A percentile compares a stretch with the other conserved stretches of the same genome.
phyloP scores from a whole-genome alignment of 495 filamentous ascomycete species.

The Thermothielavioides terrestris region DNA sequence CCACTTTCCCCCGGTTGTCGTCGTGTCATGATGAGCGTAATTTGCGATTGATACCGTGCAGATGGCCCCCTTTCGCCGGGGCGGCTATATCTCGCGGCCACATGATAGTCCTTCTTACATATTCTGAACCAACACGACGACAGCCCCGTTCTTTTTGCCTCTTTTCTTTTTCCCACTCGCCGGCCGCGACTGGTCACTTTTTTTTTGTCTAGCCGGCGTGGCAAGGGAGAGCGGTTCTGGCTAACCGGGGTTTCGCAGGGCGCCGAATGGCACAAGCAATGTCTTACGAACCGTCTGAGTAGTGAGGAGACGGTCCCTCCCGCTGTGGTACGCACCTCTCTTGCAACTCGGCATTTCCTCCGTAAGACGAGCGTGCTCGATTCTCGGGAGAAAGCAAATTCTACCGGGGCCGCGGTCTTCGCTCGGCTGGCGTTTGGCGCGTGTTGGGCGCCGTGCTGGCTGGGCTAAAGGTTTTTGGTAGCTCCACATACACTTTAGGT shows the following conservation, averaged over 20 bases:
- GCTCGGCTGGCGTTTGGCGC: not conserved
- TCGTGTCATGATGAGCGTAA: constrained; percentile 29
- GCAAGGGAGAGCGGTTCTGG: no score
- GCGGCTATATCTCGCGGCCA: constrained; percentile 21
- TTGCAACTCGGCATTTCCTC: not conserved
- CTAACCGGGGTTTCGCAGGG: constrained; percentile 2
- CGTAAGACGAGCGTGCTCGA: constrained; percentile 7
- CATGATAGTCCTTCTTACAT: constrained; percentile 30
- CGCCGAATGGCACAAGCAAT: no score
- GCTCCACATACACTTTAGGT: no score
- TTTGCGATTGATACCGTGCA: constrained; percentile 29
- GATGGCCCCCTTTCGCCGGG: constrained; percentile 27
- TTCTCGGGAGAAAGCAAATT: constrained; percentile 12
- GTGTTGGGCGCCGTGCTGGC: not conserved
- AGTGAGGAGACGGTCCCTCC: not conserved
- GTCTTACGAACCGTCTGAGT: no score
- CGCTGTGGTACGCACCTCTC: constrained; percentile 11
- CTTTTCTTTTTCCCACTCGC: no score
- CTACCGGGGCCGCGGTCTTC: constrained; percentile 8
- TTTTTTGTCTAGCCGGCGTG: no score
- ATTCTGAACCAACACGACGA: constrained; percentile 22
- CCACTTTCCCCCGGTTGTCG: not conserved
- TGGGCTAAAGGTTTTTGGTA: constrained; percentile 2
- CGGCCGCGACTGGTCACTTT: no score
- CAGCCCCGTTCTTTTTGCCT: not conserved